Conservation (phyloP, 257 asterid species). For the Solanum virginianum region DNA sequence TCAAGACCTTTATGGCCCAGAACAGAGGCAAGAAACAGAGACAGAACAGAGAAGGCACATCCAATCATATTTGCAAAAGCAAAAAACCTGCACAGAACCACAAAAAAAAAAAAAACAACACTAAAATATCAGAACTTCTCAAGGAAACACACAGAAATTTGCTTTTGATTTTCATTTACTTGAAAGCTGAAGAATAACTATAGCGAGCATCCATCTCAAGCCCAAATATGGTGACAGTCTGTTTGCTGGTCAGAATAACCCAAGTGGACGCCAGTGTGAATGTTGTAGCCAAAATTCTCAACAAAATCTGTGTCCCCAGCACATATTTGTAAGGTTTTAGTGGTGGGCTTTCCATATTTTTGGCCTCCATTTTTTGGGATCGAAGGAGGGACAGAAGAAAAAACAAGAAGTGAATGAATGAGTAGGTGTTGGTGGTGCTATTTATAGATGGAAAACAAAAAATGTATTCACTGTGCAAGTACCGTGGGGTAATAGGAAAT, state of each 20-base stretch:
- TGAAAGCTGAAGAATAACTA: conserved; percentile 45
- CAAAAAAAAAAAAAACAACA: not conserved
- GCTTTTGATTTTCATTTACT: conserved; percentile 8
- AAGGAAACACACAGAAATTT: not conserved
- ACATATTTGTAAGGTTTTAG: conserved; percentile 13
- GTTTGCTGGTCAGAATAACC: conserved; percentile 36
- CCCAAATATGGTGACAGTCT: conserved; percentile 31
- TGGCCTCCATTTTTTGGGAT: conserved; percentile 3
- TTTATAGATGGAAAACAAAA: not conserved
- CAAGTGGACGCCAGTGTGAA: conserved; percentile 41
- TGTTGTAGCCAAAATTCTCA: conserved; percentile 26
- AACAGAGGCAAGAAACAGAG: conserved; percentile 15
- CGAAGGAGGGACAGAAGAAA: not conserved
- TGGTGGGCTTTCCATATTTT: conserved; percentile 4
- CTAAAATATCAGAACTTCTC: not conserved
- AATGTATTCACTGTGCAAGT: not conserved
- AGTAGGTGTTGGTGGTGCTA: not conserved
- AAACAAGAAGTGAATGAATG: not conserved
- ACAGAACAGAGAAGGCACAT: conserved; percentile 25
- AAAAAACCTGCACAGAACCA: conserved; percentile 33
- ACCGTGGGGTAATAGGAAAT: not conserved
- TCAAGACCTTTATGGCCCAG: conserved; percentile 11
- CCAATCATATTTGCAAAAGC: conserved; percentile 43
- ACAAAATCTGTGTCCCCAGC: conserved; percentile 18
- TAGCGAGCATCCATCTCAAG: conserved; percentile 39